Percentiles rank a stretch among this genome's conserved stretches.
Conservation (phyloP, 192 early-diverging fungal genomes). For the Coemansia sp. region DNA sequence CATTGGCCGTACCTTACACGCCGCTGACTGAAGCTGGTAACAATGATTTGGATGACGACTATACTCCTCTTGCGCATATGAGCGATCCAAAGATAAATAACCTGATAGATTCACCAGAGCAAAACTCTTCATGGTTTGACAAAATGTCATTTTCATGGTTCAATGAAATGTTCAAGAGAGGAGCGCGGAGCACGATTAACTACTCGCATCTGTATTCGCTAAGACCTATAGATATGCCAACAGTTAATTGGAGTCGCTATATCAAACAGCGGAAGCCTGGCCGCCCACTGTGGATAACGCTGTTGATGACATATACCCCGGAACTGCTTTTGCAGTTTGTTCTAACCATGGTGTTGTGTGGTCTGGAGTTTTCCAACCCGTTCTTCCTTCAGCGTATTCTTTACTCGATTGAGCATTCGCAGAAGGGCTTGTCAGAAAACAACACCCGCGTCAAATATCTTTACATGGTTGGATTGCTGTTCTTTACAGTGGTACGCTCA, state of each 20-base stretch:
- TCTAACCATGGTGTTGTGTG: slow-evolving; percentile 24
- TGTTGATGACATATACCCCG: slow-evolving; percentile 40
- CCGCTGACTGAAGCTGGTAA: neutral
- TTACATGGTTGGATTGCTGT: slow-evolving; percentile 62
- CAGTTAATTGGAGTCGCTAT: slow-evolving; percentile 36
- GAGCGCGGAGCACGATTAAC: slow-evolving; percentile 55
- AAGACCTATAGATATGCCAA: slow-evolving; percentile 51
- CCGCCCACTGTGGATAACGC: slow-evolving; percentile 29
- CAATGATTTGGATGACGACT: neutral
- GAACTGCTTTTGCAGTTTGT: slow-evolving; percentile 50
- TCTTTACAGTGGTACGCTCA: slow-evolving; percentile 47
- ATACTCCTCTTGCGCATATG: slow-evolving; percentile 27
- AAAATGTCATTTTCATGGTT: slow-evolving; percentile 59
- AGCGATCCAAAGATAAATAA: slow-evolving; percentile 12
- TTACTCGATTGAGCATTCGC: slow-evolving; percentile 51
- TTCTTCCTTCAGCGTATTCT: slow-evolving; percentile 63
- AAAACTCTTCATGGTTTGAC: slow-evolving; percentile 23
- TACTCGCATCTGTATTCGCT: slow-evolving; percentile 62
- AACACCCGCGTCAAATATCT: slow-evolving; percentile 50
- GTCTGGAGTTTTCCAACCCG: slow-evolving; percentile 54
- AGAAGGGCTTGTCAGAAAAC: neutral
- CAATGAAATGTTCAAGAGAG: slow-evolving; percentile 61
- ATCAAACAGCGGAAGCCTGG: slow-evolving; percentile 18
- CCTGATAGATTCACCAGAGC: slow-evolving; percentile 35
- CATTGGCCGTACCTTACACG: neutral